A percentile compares a stretch with the other conserved stretches of the same genome.
These are phyloP conservation scores for Echinosophora koreensis DNA, from an alignment of 306 rosid species.

Conservation along the genomic window DNA sequence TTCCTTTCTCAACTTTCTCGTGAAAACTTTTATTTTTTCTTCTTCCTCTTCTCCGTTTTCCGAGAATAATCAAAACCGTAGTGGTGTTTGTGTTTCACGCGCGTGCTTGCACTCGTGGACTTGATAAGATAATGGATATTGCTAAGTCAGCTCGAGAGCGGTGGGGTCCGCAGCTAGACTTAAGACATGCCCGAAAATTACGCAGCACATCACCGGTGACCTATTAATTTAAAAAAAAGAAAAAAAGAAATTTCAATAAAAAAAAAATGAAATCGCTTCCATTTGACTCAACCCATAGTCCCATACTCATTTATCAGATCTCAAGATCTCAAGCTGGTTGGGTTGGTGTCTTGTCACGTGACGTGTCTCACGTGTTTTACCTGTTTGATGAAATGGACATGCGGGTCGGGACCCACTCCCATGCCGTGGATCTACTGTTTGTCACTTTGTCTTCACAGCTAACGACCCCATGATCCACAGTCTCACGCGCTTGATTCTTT, in stretches of 20 bases:
- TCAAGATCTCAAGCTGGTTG: not conserved
- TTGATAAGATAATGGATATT: not conserved
- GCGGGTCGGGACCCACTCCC: slow-evolving; percentile 20
- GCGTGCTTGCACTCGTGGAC: not conserved
- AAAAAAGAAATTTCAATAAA: too few species aligned
- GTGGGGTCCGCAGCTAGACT: slow-evolving; percentile 56
- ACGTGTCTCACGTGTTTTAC: slow-evolving; percentile 31
- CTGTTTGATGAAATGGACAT: not conserved
- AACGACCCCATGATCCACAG: not conserved
- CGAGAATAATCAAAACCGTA: not conserved
- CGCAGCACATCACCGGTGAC: not conserved
- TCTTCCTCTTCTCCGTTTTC: slow-evolving; percentile 5
- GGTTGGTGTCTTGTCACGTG: slow-evolving; percentile 43
- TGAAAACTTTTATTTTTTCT: slow-evolving; percentile 10
- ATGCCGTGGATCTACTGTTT: slow-evolving; percentile 9
- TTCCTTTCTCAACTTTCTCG: slow-evolving; percentile 17
- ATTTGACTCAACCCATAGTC: not conserved
- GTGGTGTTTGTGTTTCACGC: slow-evolving; percentile 30
- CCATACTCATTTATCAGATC: not conserved
- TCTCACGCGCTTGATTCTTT: slow-evolving; percentile 19
- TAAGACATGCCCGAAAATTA: not conserved
- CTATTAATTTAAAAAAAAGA: too few species aligned
- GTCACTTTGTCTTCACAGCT: not conserved
- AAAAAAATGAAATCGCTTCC: not conserved
- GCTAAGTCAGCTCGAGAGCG: slow-evolving; percentile 37